Base-by-base conservation (phyloP, 1,284 basidiomycete species). In the Cronartium ribicola region DNA sequence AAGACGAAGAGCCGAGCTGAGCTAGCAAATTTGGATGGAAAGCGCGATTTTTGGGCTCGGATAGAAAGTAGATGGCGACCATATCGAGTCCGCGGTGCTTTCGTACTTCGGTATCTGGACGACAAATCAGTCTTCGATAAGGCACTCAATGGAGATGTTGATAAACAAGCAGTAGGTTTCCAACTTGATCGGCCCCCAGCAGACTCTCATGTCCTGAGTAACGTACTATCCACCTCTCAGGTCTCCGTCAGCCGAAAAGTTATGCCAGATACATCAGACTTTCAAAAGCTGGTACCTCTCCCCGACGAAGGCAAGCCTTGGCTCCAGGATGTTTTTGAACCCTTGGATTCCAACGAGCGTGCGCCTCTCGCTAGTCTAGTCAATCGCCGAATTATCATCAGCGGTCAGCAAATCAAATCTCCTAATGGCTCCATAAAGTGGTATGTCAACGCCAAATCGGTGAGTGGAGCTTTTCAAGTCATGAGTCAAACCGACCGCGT, bases 51-150 rank as follows among this genome's bases (percentile, higher is more conserved):
- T n/a, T 72, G 51, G 62, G 70, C 39, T 7, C 61, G 63, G 7
- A 36, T 72, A 4, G 70, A 72, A 29, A 59, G 46, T n/a, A 40
- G 61, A 41, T 72, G 70, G 70, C 29, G 70, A 51, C 63, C 62
- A 2, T 22, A 40, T 7, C 44, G 44, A 29, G 62, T 51, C 17
- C 29, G 59, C 20, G 70, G 63, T 5, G 70, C 70, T 44, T 72
- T 72, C 36, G 63, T 72, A 36, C 55, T 72, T 10, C n/a, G 40
- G 17, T 72, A 72, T 46, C 39, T 36, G 6, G 48, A 79, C 79
- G 67, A 74, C 60, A 0, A 44, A 20, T 36, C 61, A 59, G 0
- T 77, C 79, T 13, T 76, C 77, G 37, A 79, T 79, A 59, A 77
- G 77, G 75, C 71, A 78, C 67, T 66, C 77, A 10, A 51, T 77